Base-by-base conservation (phyloP, 495 filamentous ascomycete species). In the Pseudevernia furfuracea region DNA sequence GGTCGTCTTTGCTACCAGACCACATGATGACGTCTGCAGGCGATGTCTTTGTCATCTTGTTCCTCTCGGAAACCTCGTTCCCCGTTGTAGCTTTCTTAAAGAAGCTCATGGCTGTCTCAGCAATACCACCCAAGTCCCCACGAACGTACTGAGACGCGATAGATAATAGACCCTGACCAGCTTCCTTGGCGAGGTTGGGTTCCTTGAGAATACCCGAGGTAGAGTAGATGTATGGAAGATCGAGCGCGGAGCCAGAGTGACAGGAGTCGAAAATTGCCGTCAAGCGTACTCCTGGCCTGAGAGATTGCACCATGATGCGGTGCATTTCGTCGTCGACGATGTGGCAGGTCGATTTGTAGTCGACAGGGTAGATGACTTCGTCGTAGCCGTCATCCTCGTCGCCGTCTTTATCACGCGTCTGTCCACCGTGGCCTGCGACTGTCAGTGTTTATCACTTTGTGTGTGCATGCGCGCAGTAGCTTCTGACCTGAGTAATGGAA, bases 211-310 rank as follows among this genome's bases (percentile, higher is more conserved):
- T 83, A 74, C 94, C 94, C 70, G 88, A 84, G 30, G 92, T 97
- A 66, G 89, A 93, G 82, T 98, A 98, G 74, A 98, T 88, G 78
- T 97, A 98, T 39, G 94, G 94, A 36, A 98, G 83, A 72, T 98
- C 94, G 70, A 98, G 82, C 10, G 92, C 94, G 11, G 94, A 96
- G 67, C 94, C 94, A 5, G 92, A 96, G 76, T 98, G 94, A 78
- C 94, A 98, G n/a, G 92, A 96, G 77, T 98, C 94, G 79, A 98
- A 98, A 74, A 98, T 97, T 52, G 94, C 94, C 2, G 94, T 98
- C 59, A 98, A 80, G 41, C 94, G 87, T 30, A 96, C 93, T 64
- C 94, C 94, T 15, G 89, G 81, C 67, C 82, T 82, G 19, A 98
- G 80, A 12, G 90, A 85, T 53, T 78, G 79, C 58, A 98, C 94